Conservation (phyloP, 495 filamentous ascomycete genomes). For the Patellaria atrata region DNA sequence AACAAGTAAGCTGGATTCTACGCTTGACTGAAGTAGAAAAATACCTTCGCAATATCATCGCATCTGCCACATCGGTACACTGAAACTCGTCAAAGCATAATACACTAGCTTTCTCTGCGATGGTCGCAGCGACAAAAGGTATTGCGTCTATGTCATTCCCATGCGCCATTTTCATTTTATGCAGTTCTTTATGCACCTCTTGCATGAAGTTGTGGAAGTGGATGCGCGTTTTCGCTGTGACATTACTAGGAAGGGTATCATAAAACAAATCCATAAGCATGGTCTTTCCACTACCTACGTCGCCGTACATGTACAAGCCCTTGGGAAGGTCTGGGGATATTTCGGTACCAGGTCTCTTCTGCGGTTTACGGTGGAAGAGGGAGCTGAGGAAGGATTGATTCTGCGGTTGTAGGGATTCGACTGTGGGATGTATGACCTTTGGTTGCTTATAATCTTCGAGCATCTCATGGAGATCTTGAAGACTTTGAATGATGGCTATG, state of each 20-base stretch:
- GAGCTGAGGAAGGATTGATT: conserved; percentile 56
- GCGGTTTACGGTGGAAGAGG: conserved; percentile 40
- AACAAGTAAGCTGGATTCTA: background rate
- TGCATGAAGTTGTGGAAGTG: conserved; percentile 99
- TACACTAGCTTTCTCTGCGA: conserved; percentile 71
- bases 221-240: conserved; percentile 78
- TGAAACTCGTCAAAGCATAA: conserved; percentile 99
- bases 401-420: conserved; percentile 51
- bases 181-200: conserved; percentile 84
- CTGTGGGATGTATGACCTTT: conserved; percentile 57
- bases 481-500: conserved; percentile 66
- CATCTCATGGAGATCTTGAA: conserved; percentile 81
- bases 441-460: conserved; percentile 60
- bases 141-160: conserved; percentile 86
- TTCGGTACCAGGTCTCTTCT: conserved; percentile 24
- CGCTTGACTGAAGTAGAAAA: conserved; percentile 5
- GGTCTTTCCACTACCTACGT: conserved; percentile 96
- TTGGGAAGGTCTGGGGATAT: conserved; percentile 65
- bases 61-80: conserved; percentile 96
- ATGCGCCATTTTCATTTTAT: conserved; percentile 75
- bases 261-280: conserved; percentile 99
- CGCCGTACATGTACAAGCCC: conserved; percentile 89
- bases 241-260: conserved; percentile 72
- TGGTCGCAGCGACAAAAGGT: conserved; percentile 83
- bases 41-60: conserved; percentile 82